phyloP scores from a whole-genome alignment of 1,284 basidiomycete species.

The Ustilago vetiveriae region DNA sequence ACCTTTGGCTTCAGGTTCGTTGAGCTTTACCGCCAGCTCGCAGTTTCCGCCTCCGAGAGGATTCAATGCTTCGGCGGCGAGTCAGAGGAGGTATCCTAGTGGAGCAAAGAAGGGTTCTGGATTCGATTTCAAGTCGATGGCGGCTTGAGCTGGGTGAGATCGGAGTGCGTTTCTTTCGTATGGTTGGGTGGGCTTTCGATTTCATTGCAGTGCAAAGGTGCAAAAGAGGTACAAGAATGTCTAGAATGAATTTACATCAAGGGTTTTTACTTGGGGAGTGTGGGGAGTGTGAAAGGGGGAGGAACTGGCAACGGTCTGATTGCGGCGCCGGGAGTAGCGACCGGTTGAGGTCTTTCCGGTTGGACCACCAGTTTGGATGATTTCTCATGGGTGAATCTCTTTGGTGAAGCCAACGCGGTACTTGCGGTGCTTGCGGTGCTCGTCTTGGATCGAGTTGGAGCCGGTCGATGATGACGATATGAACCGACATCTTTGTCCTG shows the following conservation, averaged over 20 bases:
- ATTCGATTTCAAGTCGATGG: constrained; percentile 39
- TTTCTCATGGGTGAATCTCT: constrained; percentile 9
- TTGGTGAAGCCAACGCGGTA: constrained; percentile 13
- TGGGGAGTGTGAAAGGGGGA: constrained; percentile 19
- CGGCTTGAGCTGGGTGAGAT: not conserved
- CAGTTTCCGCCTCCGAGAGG: constrained; percentile 41
- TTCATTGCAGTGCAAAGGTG: too few relatives aligned
- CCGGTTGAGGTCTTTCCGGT: constrained; percentile 12
- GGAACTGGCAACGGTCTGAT: constrained; percentile 22
- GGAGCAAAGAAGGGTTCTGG: constrained; percentile 32
- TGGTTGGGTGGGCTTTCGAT: too few relatives aligned
- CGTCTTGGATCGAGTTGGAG: too few relatives aligned
- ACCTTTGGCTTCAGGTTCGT: constrained; percentile 29
- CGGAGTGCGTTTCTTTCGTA: too few relatives aligned
- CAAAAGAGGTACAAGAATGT: too few relatives aligned
- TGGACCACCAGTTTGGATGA: not conserved
- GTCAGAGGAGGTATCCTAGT: constrained; percentile 39
- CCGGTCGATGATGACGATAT: constrained; percentile 15
- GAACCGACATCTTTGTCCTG: not conserved
- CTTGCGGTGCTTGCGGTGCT: too few relatives aligned
- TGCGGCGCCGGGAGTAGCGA: not conserved
- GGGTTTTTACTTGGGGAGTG: constrained; percentile 2
- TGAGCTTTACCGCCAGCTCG: constrained; percentile 31
- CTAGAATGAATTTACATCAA: too few relatives aligned
- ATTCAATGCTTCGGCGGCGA: constrained; percentile 38